Conservation (phyloP, 805 yeast genomes). For the Saccharomycopsis capsularis region DNA sequence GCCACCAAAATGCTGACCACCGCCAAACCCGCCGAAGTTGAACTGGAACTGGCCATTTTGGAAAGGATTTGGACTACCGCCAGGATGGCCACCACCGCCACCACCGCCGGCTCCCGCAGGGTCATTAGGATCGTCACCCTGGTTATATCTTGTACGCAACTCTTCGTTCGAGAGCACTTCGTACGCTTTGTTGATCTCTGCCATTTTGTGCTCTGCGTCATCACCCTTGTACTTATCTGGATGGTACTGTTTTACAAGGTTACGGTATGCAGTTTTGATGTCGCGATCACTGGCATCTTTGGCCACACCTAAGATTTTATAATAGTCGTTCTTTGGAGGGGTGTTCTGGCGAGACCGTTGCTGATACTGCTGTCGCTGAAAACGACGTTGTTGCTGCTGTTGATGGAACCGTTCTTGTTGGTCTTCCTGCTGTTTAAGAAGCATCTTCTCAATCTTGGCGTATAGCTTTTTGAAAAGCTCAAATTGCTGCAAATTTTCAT, state of each 20-base stretch:
- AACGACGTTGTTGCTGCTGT: conserved; percentile 38
- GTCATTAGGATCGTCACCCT: conserved; percentile 48
- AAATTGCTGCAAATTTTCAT: conserved; percentile 17
- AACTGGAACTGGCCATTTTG: conserved; percentile 4
- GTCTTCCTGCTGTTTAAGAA: conserved; percentile 33
- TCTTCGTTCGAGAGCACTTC: conserved; percentile 71
- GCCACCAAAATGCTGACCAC: conserved; percentile 8
- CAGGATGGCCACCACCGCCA: conserved; percentile 3
- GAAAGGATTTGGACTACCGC: conserved; percentile 1
- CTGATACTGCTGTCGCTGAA: conserved; percentile 32
- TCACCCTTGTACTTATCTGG: conserved; percentile 86
- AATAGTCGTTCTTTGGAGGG: conserved; percentile 57
- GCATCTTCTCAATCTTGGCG: conserved; percentile 29
- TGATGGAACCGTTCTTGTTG: conserved; percentile 41
- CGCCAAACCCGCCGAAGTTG: conserved; percentile 6
- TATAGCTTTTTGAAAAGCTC: conserved; percentile 22
- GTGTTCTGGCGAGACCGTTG: conserved; percentile 31
- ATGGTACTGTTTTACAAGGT: conserved; percentile 72
- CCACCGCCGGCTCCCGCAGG: conserved; percentile 22
- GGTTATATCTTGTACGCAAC: conserved; percentile 58
- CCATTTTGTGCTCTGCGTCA: conserved; percentile 76
- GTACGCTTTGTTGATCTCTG: conserved; percentile 88
- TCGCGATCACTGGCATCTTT: conserved; percentile 62
- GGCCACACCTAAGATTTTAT: conserved; percentile 65
- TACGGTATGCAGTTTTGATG: conserved; percentile 75